Conservation (phyloP, 1,284 basidiomycete genomes). For the Vanrija sp. region DNA sequence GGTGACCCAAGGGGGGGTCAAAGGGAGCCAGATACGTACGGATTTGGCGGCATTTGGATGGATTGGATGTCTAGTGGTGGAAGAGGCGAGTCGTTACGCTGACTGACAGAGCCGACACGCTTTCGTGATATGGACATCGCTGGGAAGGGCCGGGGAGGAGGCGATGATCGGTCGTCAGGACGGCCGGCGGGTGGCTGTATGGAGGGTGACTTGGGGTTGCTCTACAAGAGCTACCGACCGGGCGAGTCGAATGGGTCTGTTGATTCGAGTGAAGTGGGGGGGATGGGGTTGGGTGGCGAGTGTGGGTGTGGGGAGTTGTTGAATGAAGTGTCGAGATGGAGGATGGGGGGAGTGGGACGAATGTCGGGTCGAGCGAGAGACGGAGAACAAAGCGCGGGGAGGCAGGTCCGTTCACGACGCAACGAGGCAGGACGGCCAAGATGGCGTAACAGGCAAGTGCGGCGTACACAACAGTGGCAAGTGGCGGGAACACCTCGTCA, state of each 20-base stretch:
- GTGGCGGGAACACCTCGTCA: too few species aligned
- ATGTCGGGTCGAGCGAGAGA: neutral
- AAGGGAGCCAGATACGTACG: conserved; percentile 26
- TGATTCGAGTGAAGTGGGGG: neutral
- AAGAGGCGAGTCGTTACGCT: conserved; percentile 33
- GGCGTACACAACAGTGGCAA: too few species aligned
- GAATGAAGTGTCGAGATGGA: neutral
- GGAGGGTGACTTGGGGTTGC: too few species aligned
- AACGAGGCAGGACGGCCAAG: too few species aligned
- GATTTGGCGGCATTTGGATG: conserved; percentile 47
- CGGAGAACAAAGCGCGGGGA: neutral
- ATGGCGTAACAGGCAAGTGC: too few species aligned
- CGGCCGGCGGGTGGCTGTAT: too few species aligned
- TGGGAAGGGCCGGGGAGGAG: neutral
- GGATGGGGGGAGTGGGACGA: neutral
- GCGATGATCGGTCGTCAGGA: neutral
- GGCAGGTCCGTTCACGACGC: too few species aligned
- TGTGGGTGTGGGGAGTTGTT: neutral
- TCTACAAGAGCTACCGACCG: too few species aligned
- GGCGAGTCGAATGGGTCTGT: neutral
- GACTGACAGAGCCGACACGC: conserved; percentile 45
- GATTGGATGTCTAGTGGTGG: conserved; percentile 43
- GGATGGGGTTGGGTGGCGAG: neutral
- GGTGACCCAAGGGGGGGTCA: neutral
- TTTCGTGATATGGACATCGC: conserved; percentile 38